Evolutionary conservation across 352 stramenopile species (phyloP).

Genomic region (Phytophthora melonis): DNA sequence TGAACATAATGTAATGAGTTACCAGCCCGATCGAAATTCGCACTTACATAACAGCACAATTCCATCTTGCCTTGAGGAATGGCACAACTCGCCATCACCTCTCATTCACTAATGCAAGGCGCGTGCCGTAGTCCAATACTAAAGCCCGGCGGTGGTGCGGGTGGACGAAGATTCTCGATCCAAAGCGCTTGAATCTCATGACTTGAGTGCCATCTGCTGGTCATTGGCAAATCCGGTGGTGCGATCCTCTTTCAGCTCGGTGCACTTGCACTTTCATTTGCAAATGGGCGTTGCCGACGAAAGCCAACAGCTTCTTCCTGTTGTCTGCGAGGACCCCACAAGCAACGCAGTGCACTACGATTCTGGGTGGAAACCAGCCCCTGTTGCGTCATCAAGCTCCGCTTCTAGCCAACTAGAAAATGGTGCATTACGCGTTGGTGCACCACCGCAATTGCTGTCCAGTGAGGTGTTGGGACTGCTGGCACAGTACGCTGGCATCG

Average conservation of each 20-base stretch:
- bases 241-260: conserved; percentile 1
- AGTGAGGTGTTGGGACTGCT: conserved; percentile 40
- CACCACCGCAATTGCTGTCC: conserved; percentile 36
- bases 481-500: conserved; percentile 47
- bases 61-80: too few relatives aligned
- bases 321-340: conserved; percentile 4
- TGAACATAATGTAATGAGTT: not conserved
- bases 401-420: conserved; percentile 16
- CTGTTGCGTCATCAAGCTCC: conserved; percentile 4
- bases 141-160: not conserved
- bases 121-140: conserved; percentile 18
- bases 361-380: conserved; percentile 11
- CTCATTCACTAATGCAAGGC: not conserved
- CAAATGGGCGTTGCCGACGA: conserved; percentile 31
- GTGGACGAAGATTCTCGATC: conserved; percentile 3
- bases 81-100: too few relatives aligned
- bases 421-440: conserved; percentile 37
- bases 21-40: not conserved
- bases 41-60: not conserved
- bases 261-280: conserved; percentile 7
- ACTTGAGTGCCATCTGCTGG: conserved; percentile 13
- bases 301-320: conserved; percentile 22
- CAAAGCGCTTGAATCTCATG: conserved; percentile 20
- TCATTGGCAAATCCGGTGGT: conserved; percentile 21
- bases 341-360: conserved; percentile 15